phyloP scores from a whole-genome alignment of 2,329 filamentous ascomycete genomes.

The Fusarium denticulatum region DNA sequence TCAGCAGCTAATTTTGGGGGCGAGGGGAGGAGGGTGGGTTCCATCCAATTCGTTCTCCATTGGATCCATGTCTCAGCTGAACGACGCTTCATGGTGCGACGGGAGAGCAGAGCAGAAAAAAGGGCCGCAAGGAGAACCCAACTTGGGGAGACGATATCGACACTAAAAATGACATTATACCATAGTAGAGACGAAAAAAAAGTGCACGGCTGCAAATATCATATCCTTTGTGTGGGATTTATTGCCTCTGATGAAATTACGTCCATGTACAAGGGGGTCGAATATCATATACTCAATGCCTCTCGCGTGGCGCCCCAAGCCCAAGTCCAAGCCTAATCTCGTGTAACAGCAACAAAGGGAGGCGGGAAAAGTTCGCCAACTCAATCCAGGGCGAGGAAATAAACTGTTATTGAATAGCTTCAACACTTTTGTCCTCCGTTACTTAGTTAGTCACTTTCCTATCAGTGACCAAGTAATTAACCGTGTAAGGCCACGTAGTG shows the following conservation, averaged over 20 bases:
- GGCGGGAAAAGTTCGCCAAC: not conserved
- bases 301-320: not conserved
- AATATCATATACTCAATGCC: constrained; percentile 24
- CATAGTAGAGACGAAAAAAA: not conserved
- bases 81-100: constrained; percentile 11
- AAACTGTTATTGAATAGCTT: not conserved
- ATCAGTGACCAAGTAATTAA: not conserved
- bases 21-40: not conserved
- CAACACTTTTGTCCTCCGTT: not conserved
- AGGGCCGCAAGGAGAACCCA: constrained; percentile 13
- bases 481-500: constrained; percentile 10
- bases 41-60: not conserved
- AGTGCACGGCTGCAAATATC: constrained; percentile 11
- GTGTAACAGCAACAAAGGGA: constrained; percentile 17
- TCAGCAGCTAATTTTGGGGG: not conserved
- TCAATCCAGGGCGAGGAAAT: not conserved
- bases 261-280: constrained; percentile 11
- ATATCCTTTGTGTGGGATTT: constrained; percentile 24
- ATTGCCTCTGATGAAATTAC: constrained; percentile 22
- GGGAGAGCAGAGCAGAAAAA: not conserved
- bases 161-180: not conserved
- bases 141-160: not conserved
- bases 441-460: not conserved
- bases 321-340: constrained; percentile 1
- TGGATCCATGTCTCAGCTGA: not conserved